Base-by-base conservation (phyloP, 2,329 filamentous ascomycete species). In the Clonostachys rhizophaga region DNA sequence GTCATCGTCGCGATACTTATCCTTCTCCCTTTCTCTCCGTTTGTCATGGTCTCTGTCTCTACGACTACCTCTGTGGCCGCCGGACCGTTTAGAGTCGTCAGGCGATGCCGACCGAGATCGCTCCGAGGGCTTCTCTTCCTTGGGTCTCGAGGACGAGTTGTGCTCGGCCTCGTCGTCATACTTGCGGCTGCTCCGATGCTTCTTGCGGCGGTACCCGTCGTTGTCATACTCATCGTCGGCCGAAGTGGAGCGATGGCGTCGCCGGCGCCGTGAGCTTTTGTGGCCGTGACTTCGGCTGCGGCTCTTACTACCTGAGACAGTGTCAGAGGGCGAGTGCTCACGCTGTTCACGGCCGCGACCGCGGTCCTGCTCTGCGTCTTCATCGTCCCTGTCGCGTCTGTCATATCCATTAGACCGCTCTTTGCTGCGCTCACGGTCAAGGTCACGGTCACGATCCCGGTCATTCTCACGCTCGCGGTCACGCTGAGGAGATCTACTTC, bases 101-200 rank as follows among this genome's bases (percentile, higher is more conserved):
- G 78, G 79, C 3, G 87, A 89, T 6, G 75, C 74, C 6, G 86
- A 89, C 48, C 85, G 76, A 1, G 84, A 83, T 44, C 78, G 76
- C 43, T 82, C 76, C 12, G 70, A 68, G 54, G 73, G 58, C 52
- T 71, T 70, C 43, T 72, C 67, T 53, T 67, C 62, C 48, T 53
- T 63, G 40, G 66, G 54, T 36, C 63, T 63, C 39, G 61, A 57
- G 24, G 24, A 30, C 24, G 24, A 30, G 24, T 30, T 30, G n/a
- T 57, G 44, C 52, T 77, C 70, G 44, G 73, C 70, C n/a, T 76
- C 76, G 44, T 73, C 70, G 16, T 76, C 76, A 43, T 76, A 65
- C 47, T 64, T 67, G 48, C 70, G 65, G 63, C 66, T 69, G 54
- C 62, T 70, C 54, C 76, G 70, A 52, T 69, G 73, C 48, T 76